Conservation (phyloP, 2,329 filamentous ascomycete species). For the Cytospora leucostoma region DNA sequence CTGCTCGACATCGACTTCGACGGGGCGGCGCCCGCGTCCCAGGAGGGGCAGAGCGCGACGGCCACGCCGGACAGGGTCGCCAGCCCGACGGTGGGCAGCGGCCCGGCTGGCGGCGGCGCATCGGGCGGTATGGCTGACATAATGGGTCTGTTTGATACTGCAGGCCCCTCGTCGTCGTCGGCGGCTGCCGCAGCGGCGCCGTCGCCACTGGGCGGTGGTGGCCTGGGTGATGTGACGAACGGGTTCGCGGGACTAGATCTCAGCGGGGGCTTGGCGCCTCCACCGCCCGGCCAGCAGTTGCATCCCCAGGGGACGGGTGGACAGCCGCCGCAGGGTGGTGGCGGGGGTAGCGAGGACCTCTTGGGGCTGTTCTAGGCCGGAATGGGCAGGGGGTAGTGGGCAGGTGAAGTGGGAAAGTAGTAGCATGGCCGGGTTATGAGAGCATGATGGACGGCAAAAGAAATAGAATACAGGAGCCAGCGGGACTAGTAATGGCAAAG, state of each 20-base stretch:
- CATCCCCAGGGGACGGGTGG: conserved; percentile 40
- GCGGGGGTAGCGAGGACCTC: conserved; percentile 59
- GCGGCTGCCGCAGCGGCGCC: conserved; percentile 41
- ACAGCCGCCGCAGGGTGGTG: conserved; percentile 51
- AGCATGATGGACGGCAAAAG: background rate
- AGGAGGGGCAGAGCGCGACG: conserved; percentile 56
- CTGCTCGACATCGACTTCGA: conserved; percentile 71
- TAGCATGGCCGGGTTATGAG: background rate
- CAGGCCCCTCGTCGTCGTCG: conserved; percentile 40
- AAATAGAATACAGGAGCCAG: background rate
- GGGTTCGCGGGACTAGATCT: conserved; percentile 84
- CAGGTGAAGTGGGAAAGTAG: background rate
- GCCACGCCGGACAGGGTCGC: conserved; percentile 70
- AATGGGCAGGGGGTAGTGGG: background rate
- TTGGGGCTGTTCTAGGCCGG: conserved; percentile 54
- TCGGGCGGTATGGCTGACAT: conserved; percentile 61
- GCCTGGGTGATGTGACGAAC: conserved; percentile 85
- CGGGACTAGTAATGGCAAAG: background rate
- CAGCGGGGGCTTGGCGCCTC: conserved; percentile 62
- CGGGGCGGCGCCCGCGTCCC: conserved; percentile 85
- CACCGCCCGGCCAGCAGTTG: conserved; percentile 64
- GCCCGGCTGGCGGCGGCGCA: conserved; percentile 38
- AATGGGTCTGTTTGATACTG: conserved; percentile 68
- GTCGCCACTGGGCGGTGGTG: conserved; percentile 12
- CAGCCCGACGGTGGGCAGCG: conserved; percentile 52